Base-by-base conservation (phyloP, 139 green algal genomes). In the Chlorella sp. region DNA sequence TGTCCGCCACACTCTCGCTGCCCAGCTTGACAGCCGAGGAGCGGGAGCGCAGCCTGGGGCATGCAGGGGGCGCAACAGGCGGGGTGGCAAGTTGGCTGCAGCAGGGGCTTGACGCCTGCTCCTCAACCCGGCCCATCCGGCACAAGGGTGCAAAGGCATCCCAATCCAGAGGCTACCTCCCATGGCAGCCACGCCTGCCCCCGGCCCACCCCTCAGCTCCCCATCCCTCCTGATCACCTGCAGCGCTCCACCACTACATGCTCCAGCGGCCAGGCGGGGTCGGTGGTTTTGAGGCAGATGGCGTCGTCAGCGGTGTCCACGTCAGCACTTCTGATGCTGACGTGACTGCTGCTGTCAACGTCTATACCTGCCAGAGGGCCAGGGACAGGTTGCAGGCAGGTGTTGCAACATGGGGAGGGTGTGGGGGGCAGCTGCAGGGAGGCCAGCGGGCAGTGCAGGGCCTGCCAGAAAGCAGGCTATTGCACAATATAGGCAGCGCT, bases 301-400 rank as follows among this genome's bases (percentile, higher is more conserved):
- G 91, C 92, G 37, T 95, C 91, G 80, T 94, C 92, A 18, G 92
- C 92, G 18, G 92, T 94, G 83, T 89, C 40, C 22, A 94, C 60
- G 73, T 83, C 32, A 60, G 82, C 86, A 28, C 71, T 37, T 21
- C 28, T 36, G 14, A 94, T 32, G 32, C 66, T 84, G 24, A 94
- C 91, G 28, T 92, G 37, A 42, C 48, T 39, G 30, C 84, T 93
- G 85, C 83, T 76, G 78, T 94, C 90, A 0, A 95, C 77, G 80
- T 95, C 89, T 34, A 95, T 94, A 42, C 92, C 91, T 90, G 88
- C 14, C 5, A 11, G 16, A 86, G 19, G 77, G 37, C 3, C 28
- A 19, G n/a, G 32, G 73, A 40, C 28, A 3, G 73, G 30, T 37
- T 16, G 3, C 3, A 4, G 73, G 73, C 26, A n/a, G 73, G 18